Evolutionary conservation across 2,329 filamentous ascomycete species (phyloP), one percentile per base, ranked within the genome.

Genomic region (Calonectria multiphialidica): DNA sequence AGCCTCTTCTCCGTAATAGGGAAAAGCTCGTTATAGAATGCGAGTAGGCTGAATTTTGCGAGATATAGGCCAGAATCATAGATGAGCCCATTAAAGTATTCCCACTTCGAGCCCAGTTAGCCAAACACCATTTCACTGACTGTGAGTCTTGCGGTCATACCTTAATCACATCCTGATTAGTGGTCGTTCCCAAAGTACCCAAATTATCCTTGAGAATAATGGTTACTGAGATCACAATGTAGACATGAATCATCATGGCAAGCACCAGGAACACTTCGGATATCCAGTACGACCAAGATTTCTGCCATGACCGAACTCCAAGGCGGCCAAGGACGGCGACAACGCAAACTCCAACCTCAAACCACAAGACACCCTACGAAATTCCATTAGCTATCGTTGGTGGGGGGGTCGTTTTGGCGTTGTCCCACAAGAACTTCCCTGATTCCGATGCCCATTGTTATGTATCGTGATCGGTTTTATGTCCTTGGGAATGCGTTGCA

Each of bases 1-100:
- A 57, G 5, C 15, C 23, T 40, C 1, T 33, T 33, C 33, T 57
- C 53, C 33, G 53, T 57, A 8, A 57, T 37, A 25, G 53, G 53
- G 9, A 57, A 57, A 25, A 57, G 53, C 53, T 57, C 53, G 33
- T 57, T 57, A 23, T 57, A 57, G 33, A 57, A 57, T 40, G 53
- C 53, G 13, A 57, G 12, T 12, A 57, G 21, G 33, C 53, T 57
- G 7, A 40, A 37, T 8, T 57, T 57, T 7, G 53, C 15, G 3
- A 57, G 53, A 23, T 16, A 57, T 18, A 57, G n/a, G 2, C 53
- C 53, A 16, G 3, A 37, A 5, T 57, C 53, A n/a, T 57, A 57
- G 40, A 57, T 57, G 2, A 57, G 7, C n/a, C 33, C 30, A 5
- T 8, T 57, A 13, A 57, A 40, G 13, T 16, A 57, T 57, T 37